Evolutionary conservation across 1,284 basidiomycete species (phyloP).

Genomic region (Fomitopsis pinicola): DNA sequence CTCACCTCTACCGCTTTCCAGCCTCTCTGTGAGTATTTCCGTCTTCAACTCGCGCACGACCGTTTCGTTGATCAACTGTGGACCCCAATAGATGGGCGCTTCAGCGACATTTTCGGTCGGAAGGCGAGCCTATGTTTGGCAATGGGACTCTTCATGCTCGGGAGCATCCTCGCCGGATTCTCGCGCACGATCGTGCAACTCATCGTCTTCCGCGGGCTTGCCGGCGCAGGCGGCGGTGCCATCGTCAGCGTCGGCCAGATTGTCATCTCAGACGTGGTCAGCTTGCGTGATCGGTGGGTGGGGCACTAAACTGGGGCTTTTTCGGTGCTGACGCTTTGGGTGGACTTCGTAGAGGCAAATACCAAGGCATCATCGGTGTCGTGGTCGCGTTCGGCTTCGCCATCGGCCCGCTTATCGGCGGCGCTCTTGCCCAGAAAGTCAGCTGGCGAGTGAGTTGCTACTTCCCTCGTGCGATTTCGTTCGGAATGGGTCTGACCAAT

Average conservation of each 20-base stretch:
- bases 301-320: too few species aligned
- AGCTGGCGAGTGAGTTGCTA: slow-evolving; percentile 51
- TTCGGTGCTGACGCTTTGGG: background rate
- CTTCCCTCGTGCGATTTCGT: slow-evolving; percentile 8
- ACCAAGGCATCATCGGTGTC: slow-evolving; percentile 58
- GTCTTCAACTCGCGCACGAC: background rate
- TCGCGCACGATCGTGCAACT: slow-evolving; percentile 63
- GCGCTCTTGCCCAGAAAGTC: slow-evolving; percentile 49
- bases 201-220: slow-evolving; percentile 68
- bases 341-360: slow-evolving; percentile 45
- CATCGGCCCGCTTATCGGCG: slow-evolving; percentile 58
- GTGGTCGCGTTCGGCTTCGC: slow-evolving; percentile 47
- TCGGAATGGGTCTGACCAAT: background rate
- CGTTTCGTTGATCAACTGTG: background rate
- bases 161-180: slow-evolving; percentile 56
- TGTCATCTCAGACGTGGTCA: slow-evolving; percentile 62
- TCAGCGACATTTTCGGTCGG: slow-evolving; percentile 76
- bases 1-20: slow-evolving; percentile 67
- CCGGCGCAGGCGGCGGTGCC: slow-evolving; percentile 67
- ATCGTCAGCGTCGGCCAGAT: slow-evolving; percentile 65
- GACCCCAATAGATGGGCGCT: slow-evolving; percentile 44
- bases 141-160: slow-evolving; percentile 60
- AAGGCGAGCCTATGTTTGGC: slow-evolving; percentile 59
- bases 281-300: slow-evolving; percentile 49
- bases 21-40: slow-evolving; percentile 31